Evolutionary conservation across 306 rosid genomes (phyloP), one percentile per base, ranked within the genome.

Genomic region (Castanea mollissima): DNA sequence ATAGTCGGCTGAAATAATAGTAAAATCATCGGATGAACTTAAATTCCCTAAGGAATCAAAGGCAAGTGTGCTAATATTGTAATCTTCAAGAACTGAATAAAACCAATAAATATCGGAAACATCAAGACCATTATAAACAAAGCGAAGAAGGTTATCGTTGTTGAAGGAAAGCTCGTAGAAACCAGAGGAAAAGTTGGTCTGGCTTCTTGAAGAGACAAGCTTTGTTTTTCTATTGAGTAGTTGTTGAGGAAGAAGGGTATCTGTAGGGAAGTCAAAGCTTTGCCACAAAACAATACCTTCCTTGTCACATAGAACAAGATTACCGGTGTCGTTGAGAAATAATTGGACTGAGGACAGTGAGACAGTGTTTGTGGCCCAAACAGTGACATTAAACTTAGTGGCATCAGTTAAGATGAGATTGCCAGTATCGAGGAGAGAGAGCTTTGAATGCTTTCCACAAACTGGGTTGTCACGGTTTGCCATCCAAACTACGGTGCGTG

Each of bases 201-300:
- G 38, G 21, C 80, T 78, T 84, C 82, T 84, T 3, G 84, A 57
- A 3, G 89, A 80, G 21, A 82, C 74, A 19, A 82, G 83, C 12
- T 49, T 15, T 11, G 86, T 73, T 55, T 34, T 5, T 20, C 84
- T 82, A 2, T 84, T 81, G 7, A 86, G 74, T 3, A 11, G 76
- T 35, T 86, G 92, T 2, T 29, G 62, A 2, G 92, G 89, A 76
- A 89, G 81, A 0, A 89, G 84, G 2, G 90, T 86, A 16, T 89
- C 83, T 0, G 87, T 86, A 0, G 92, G 92, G 5, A 64, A 83
- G 46, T 84, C 83, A 72, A 86, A 89, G 68, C 89, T 89, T 67
- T 84, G 80, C 90, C 92, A 86, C 19, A 82, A 59, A 49, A 52
- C 0, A 19, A n/a, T 11, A 19, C 80, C 84, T 3, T 55, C n/a